These are phyloP conservation scores for Aspergillus leporis DNA, from an alignment of 495 filamentous ascomycete genomes.

Conservation along the genomic window DNA sequence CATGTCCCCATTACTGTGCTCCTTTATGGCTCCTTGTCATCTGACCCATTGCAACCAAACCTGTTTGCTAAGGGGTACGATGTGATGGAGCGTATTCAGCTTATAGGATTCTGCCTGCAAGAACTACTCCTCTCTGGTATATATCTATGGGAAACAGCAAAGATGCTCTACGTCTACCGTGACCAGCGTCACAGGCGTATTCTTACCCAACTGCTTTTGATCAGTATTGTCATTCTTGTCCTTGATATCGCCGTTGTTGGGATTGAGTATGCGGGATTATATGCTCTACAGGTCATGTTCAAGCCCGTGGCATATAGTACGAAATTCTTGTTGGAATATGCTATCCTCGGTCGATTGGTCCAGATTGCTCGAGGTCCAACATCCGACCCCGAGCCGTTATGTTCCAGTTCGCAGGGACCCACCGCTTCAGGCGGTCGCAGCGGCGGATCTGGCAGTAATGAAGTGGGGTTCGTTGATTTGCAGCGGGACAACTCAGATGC, in stretches of 20 bases:
- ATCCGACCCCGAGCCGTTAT: neutral
- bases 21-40: constrained; percentile 37
- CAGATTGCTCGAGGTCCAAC: constrained; percentile 26
- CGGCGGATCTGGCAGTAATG: no score
- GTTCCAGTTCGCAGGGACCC: neutral
- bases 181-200: constrained; percentile 32
- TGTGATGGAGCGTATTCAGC: constrained; percentile 53
- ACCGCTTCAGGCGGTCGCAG: no score
- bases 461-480: no score
- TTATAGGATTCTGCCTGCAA: constrained; percentile 55
- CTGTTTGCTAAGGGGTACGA: constrained; percentile 41
- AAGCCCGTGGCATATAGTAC: constrained; percentile 54
- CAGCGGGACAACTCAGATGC: no score
- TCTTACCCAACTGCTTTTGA: constrained; percentile 46
- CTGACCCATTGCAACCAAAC: constrained; percentile 1
- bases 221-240: constrained; percentile 52
- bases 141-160: constrained; percentile 54
- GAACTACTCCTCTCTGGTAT: constrained; percentile 57
- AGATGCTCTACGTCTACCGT: constrained; percentile 40
- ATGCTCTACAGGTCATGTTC: constrained; percentile 49
- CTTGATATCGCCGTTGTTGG: constrained; percentile 49
- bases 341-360: constrained; percentile 52
- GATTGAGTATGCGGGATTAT: constrained; percentile 49
- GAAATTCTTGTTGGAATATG: constrained; percentile 56
- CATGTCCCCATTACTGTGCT: constrained; percentile 45